Conservation (phyloP, 331 rosid species). For the Acacia pycnantha region DNA sequence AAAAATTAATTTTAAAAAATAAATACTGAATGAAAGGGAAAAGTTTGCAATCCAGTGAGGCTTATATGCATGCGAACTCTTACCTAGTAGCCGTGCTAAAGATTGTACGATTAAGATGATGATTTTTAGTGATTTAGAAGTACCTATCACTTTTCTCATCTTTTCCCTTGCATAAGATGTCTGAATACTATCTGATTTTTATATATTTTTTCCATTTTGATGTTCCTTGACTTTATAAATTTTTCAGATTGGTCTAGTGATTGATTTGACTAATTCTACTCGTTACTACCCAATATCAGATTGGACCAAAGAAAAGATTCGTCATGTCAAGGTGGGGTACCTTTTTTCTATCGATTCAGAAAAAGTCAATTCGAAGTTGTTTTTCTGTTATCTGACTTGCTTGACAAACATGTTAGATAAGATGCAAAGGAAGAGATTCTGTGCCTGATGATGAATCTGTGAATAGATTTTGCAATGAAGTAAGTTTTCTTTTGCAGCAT, state of each 20-base stretch:
- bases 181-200: constrained; percentile 24
- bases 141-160: constrained; percentile 15
- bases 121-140: constrained; percentile 20
- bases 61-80: constrained; percentile 7
- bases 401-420: constrained; percentile 54
- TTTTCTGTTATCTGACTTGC: constrained; percentile 31
- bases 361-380: background rate
- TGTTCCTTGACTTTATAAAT: constrained; percentile 31
- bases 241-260: constrained; percentile 96
- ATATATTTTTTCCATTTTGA: constrained; percentile 19
- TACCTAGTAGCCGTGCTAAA: background rate
- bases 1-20: background rate
- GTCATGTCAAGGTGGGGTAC: constrained; percentile 72
- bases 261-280: constrained; percentile 84
- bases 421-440: constrained; percentile 84
- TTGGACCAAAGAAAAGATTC: constrained; percentile 82
- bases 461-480: constrained; percentile 72
- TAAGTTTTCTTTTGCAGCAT: constrained; percentile 31
- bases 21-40: constrained; percentile 6
- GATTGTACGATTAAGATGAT: constrained; percentile 13
- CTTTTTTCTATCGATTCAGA: constrained; percentile 23
- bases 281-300: constrained; percentile 80
- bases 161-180: constrained; percentile 20
- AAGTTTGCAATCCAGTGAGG: constrained; percentile 11
- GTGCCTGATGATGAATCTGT: constrained; percentile 88